Evolutionary conservation across 179 eudicot species (phyloP), one percentile per base, ranked within the genome.

Genomic region (Actinidia arguta): DNA sequence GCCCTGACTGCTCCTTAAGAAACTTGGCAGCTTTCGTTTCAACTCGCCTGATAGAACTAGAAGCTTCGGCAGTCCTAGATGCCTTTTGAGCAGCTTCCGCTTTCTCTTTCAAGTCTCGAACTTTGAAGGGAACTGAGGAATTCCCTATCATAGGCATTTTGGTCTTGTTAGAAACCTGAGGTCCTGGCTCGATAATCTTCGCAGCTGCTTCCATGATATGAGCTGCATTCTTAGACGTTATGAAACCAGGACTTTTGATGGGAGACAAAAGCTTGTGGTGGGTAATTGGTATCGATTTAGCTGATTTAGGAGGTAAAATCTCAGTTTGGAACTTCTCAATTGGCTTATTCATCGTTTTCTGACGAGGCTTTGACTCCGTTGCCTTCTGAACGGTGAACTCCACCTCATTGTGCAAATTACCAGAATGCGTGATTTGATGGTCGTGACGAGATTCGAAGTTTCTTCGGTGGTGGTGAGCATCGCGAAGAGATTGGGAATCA

Each of bases 121-220:
- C 95, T 87, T 85, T 93, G 36, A 93, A 76, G n/a, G 96, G 96
- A 88, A 86, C 90, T 14, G 95, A 90, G 48, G 94, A 86, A 56
- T 93, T 85, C 14, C 93, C 88, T 8, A 79, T 55, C 22, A 85
- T 76, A 18, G 95, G 91, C 78, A 85, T 68, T 81, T 85, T 94
- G 61, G 83, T 39, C 83, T 94, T 92, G 10, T 82, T 81, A 83
- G n/a, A 58, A 54, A 87, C 80, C 78, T 81, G 92, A 79, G 87
- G 90, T 52, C 92, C 92, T 20, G 94, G 91, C 79, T 92, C 96
- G 46, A 96, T 89, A 69, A 94, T 96, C 79, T 84, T 92, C 27
- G 96, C 91, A 74, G 99, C 99, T 84, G 93, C 95, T 84, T 92
- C 99, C 98, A 96, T 96, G 56, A 96, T 89, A 55, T 93, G 92